A percentile compares a stretch with the other conserved stretches of the same genome.
phyloP scores from a whole-genome alignment of 2,329 filamentous ascomycete genomes.

The Hirsutella rhossiliensis region DNA sequence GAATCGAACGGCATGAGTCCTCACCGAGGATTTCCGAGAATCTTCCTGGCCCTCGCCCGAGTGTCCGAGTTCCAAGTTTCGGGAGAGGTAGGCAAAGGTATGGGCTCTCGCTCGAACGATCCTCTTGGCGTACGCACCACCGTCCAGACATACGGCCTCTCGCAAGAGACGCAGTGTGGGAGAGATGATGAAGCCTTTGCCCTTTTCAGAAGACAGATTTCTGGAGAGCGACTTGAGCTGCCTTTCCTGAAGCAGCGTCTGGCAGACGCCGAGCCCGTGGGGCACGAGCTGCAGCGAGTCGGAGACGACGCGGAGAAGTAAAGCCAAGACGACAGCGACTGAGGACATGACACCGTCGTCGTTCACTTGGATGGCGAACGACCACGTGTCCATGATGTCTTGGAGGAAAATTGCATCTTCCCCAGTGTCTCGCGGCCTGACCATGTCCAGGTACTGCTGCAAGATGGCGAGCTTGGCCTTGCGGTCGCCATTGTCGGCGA shows the following conservation, averaged over 20 bases:
- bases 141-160: constrained; percentile 78
- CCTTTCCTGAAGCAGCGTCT: constrained; percentile 67
- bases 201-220: constrained; percentile 66
- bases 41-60: constrained; percentile 48
- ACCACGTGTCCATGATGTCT: constrained; percentile 83
- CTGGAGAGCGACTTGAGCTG: constrained; percentile 72
- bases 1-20: constrained; percentile 74
- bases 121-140: constrained; percentile 64
- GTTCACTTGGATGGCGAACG: constrained; percentile 65
- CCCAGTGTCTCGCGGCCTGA: constrained; percentile 32
- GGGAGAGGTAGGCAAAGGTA: constrained; percentile 67
- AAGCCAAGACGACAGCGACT: constrained; percentile 66
- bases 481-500: constrained; percentile 32
- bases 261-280: constrained; percentile 66
- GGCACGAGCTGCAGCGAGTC: constrained; percentile 60
- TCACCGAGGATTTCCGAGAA: constrained; percentile 59
- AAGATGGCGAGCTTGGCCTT: constrained; percentile 43
- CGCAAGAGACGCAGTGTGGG: constrained; percentile 76
- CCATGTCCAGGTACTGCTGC: constrained; percentile 52
- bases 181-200: constrained; percentile 79
- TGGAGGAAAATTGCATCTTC: constrained; percentile 51
- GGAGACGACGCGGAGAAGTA: constrained; percentile 70
- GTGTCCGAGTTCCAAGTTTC: constrained; percentile 65
- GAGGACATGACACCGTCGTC: constrained; percentile 73
- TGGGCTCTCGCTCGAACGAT: constrained; percentile 68